Percentiles rank a stretch among this genome's conserved stretches.
Evolutionary conservation across 805 yeast genomes (phyloP).

Genomic region (Sugiyamaella chiloensis): DNA sequence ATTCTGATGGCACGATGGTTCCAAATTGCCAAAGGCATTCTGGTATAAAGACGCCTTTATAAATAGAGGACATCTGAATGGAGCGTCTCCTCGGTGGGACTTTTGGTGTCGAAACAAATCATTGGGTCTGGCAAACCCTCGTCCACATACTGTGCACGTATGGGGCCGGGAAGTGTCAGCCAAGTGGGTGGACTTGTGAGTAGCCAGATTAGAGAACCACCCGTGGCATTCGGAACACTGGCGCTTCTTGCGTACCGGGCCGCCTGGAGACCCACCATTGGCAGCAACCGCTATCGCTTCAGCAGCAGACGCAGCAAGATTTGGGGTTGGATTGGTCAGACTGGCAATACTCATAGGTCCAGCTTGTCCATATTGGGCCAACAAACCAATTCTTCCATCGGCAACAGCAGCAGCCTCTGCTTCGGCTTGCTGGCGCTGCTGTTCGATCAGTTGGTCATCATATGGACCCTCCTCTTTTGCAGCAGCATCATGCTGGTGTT

Average conservation of each 20-base stretch:
- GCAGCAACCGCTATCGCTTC: constrained; percentile 7
- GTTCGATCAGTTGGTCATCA: constrained; percentile 7
- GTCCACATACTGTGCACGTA: constrained; percentile 68
- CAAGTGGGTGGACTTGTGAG: constrained; percentile 76
- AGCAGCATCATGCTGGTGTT: constrained; percentile 6
- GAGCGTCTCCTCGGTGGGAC: constrained; percentile 76
- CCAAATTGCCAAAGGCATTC: constrained; percentile 21
- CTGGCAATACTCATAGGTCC: constrained; percentile 29
- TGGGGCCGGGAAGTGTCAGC: constrained; percentile 73
- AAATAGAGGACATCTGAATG: constrained; percentile 78
- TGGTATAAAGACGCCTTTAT: constrained; percentile 21
- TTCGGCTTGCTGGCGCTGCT: background rate
- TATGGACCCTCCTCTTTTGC: background rate
- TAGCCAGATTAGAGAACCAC: constrained; percentile 73
- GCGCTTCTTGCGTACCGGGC: constrained; percentile 51
- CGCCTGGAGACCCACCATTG: constrained; percentile 6
- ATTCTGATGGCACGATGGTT: constrained; percentile 61
- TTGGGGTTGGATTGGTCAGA: constrained; percentile 23
- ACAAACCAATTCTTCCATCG: background rate
- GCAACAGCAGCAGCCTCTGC: constrained; percentile 2
- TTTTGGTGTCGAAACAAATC: constrained; percentile 83
- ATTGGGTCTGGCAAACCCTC: constrained; percentile 87
- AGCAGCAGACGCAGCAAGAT: background rate
- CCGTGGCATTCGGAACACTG: constrained; percentile 69
- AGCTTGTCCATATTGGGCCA: constrained; percentile 1